These are phyloP conservation scores for Beauveria australis DNA, from an alignment of 2,329 filamentous ascomycete species.

Conservation along the genomic window DNA sequence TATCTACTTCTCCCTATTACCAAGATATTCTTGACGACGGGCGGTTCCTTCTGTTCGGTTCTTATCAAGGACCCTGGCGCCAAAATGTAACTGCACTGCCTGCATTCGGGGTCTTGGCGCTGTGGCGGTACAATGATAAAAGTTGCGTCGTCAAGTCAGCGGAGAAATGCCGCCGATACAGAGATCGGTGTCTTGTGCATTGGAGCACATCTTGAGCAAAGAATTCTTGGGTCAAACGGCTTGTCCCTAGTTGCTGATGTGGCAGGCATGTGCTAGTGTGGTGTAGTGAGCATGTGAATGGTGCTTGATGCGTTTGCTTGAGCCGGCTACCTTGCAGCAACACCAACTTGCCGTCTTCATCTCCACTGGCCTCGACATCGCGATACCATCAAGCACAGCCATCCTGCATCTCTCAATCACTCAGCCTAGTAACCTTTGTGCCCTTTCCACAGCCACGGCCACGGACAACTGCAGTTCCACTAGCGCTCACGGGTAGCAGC, in stretches of 20 bases:
- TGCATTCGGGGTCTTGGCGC: neutral
- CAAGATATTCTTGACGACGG: no score
- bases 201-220: neutral
- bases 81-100: neutral
- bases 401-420: neutral
- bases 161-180: neutral
- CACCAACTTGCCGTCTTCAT: no score
- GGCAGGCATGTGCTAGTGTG: neutral
- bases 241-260: neutral
- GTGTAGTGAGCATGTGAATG: no score
- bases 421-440: no score
- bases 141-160: neutral
- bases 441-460: neutral
- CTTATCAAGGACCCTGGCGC: neutral
- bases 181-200: neutral
- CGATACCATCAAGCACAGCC: neutral
- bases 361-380: no score
- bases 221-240: neutral
- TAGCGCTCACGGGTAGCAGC: neutral
- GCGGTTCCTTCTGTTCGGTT: neutral
- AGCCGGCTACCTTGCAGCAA: no score
- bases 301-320: no score
- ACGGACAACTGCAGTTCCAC: neutral
- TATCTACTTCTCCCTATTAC: no score
- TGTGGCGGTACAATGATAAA: neutral